phyloP scores from a whole-genome alignment of 2,329 filamentous ascomycete genomes.

The Drechslerella dactyloides region DNA sequence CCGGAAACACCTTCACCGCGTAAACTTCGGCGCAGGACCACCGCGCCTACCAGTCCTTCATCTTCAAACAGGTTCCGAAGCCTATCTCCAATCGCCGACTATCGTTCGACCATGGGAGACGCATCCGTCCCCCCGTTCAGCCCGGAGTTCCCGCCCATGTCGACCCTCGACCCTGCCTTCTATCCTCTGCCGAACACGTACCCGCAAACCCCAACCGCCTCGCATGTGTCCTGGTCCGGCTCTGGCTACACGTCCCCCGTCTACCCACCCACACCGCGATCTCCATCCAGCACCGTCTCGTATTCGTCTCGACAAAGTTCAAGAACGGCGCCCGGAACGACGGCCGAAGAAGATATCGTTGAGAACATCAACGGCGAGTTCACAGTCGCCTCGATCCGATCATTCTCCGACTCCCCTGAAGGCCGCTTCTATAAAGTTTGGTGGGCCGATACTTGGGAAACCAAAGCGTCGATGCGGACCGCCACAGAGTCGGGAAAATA shows the following conservation, averaged over 20 bases:
- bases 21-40: slow-evolving; percentile 25
- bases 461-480: slow-evolving; percentile 37
- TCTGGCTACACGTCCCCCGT: slow-evolving; percentile 30
- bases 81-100: slow-evolving; percentile 43
- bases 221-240: slow-evolving; percentile 31
- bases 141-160: slow-evolving; percentile 2
- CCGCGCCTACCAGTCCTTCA: slow-evolving; percentile 25
- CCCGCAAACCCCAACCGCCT: slow-evolving; percentile 22
- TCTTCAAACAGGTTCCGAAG: slow-evolving; percentile 41
- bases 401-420: slow-evolving; percentile 33
- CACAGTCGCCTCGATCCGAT: slow-evolving; percentile 26
- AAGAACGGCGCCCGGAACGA: slow-evolving; percentile 12
- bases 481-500: slow-evolving; percentile 49
- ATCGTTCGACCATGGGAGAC: slow-evolving; percentile 17
- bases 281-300: slow-evolving; percentile 37
- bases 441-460: slow-evolving; percentile 49
- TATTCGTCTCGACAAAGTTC: slow-evolving; percentile 41
- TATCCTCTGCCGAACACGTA: slow-evolving; percentile 22
- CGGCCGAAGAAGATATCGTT: slow-evolving; percentile 13
- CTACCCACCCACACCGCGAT: slow-evolving; percentile 24
- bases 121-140: slow-evolving; percentile 8
- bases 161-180: slow-evolving; percentile 15
- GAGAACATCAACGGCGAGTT: slow-evolving; percentile 49
- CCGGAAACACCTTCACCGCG: slow-evolving; percentile 26
- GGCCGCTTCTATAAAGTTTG: slow-evolving; percentile 47